Conservation (phyloP, 768 basidiomycete species). For the Hygrocybe coccinea region DNA sequence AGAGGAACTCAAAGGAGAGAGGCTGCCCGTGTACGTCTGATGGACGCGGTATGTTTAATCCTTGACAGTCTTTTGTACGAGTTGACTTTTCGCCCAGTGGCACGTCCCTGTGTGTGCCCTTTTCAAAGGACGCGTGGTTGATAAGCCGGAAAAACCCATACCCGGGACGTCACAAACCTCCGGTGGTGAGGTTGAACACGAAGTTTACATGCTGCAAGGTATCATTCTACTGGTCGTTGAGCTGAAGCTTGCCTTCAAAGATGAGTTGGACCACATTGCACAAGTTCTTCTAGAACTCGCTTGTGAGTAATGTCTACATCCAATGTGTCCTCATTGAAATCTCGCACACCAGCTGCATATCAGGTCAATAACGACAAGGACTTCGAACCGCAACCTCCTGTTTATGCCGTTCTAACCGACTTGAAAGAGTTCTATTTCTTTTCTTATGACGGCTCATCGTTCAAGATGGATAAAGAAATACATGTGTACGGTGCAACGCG, state of each 20-base stretch:
- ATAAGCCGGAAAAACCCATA: not conserved
- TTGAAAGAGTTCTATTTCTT: not conserved
- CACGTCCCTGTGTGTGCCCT: slow-evolving; percentile 5
- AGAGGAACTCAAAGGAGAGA: slow-evolving; percentile 3
- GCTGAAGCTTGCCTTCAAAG: slow-evolving; percentile 1
- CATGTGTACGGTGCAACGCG: not conserved
- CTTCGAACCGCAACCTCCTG: slow-evolving; percentile 2
- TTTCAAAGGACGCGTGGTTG: slow-evolving; percentile 5
- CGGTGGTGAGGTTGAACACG: slow-evolving; percentile 3
- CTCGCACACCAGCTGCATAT: slow-evolving; percentile 1
- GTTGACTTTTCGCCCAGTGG: not conserved
- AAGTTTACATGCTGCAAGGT: slow-evolving; percentile 1
- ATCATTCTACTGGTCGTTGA: slow-evolving; percentile 1
- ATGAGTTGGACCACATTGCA: slow-evolving; percentile 2
- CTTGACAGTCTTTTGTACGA: not conserved
- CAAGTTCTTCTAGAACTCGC: not conserved
- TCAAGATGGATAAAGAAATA: not conserved
- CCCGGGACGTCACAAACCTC: slow-evolving; percentile 1
- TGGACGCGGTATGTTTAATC: not conserved
- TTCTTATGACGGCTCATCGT: not conserved
- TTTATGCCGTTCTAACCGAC: slow-evolving; percentile 1
- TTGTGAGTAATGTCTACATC: not conserved
- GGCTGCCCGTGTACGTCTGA: not conserved
- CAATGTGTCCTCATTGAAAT: not conserved
- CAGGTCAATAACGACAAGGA: not conserved